A percentile compares a stretch with the other conserved stretches of the same genome.
Evolutionary conservation across 2,329 filamentous ascomycete species (phyloP).

Genomic region (Venturia carpophila): DNA sequence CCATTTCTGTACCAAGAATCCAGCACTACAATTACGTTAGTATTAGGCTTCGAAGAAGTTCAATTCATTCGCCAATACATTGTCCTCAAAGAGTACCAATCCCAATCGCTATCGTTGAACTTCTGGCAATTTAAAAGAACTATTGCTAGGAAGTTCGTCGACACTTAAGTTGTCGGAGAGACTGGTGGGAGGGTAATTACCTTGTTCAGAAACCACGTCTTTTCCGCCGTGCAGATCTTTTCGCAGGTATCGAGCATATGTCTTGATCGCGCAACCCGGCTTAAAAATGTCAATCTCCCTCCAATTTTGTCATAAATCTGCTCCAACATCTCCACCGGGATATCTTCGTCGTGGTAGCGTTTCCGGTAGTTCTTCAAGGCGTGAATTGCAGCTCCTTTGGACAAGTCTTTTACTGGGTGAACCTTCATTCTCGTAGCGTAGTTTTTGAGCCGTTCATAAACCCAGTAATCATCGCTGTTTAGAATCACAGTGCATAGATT

Average conservation of each 20-base stretch:
- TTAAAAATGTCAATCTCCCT: conserved; percentile 79
- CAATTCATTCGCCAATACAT: no score
- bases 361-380: conserved; percentile 74
- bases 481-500: conserved; percentile 88
- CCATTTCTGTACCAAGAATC: conserved; percentile 69
- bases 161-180: no score
- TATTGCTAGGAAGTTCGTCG: no score
- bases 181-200: not conserved
- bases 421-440: conserved; percentile 94
- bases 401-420: conserved; percentile 73
- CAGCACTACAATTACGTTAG: conserved; percentile 44
- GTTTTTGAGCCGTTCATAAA: conserved; percentile 89
- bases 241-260: conserved; percentile 77
- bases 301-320: conserved; percentile 81
- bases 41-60: no score
- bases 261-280: conserved; percentile 75
- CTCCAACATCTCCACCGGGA: conserved; percentile 52
- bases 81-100: no score
- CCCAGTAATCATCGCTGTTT: conserved; percentile 97
- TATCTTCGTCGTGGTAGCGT: conserved; percentile 62
- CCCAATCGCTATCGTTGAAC: no score
- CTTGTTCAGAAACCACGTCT: conserved; percentile 71
- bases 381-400: conserved; percentile 65
- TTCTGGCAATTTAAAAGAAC: no score
- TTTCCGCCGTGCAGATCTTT: conserved; percentile 60